Evolutionary conservation across 1,284 basidiomycete species (phyloP).

Genomic region (Ganoderma meredithae): DNA sequence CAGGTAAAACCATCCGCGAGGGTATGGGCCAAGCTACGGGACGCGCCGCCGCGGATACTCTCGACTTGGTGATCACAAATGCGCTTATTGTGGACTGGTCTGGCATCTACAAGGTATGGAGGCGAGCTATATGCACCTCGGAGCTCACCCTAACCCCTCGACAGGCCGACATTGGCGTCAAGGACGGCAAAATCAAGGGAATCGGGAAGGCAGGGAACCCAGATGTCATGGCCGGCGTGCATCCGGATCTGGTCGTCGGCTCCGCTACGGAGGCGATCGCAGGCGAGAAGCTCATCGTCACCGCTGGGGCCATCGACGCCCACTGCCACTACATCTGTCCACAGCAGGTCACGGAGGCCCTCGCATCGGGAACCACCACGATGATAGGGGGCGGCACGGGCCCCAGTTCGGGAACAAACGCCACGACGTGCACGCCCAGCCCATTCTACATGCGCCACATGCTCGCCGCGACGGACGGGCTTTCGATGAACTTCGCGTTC

Average conservation of each 20-base stretch:
- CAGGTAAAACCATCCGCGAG: conserved; percentile 93
- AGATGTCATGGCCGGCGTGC: conserved; percentile 89
- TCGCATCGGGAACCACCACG: conserved; percentile 82
- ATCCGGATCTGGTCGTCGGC: conserved; percentile 81
- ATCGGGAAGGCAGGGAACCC: conserved; percentile 99
- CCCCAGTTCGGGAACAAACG: conserved; percentile 89
- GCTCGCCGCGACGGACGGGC: conserved; percentile 87
- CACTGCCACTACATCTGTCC: conserved; percentile 97
- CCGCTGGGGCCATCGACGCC: conserved; percentile 92
- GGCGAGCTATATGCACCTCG: neutral
- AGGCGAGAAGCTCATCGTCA: conserved; percentile 93
- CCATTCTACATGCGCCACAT: conserved; percentile 89
- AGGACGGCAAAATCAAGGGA: conserved; percentile 83
- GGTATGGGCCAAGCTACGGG: conserved; percentile 95
- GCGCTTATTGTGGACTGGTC: conserved; percentile 95
- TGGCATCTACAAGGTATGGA: conserved; percentile 88
- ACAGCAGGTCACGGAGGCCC: conserved; percentile 82
- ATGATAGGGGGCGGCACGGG: conserved; percentile 95
- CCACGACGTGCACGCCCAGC: conserved; percentile 95
- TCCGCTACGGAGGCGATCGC: conserved; percentile 94
- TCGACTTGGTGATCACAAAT: conserved; percentile 96
- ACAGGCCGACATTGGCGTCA: conserved; percentile 97
- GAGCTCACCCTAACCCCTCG: conserved; percentile 15
- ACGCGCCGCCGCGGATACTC: conserved; percentile 67
- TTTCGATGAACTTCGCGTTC: conserved; percentile 94